Evolutionary conservation across 225 moss, liverwort and hornwort species (phyloP).

Genomic region (Bryoerythrophyllum caledonicum): DNA sequence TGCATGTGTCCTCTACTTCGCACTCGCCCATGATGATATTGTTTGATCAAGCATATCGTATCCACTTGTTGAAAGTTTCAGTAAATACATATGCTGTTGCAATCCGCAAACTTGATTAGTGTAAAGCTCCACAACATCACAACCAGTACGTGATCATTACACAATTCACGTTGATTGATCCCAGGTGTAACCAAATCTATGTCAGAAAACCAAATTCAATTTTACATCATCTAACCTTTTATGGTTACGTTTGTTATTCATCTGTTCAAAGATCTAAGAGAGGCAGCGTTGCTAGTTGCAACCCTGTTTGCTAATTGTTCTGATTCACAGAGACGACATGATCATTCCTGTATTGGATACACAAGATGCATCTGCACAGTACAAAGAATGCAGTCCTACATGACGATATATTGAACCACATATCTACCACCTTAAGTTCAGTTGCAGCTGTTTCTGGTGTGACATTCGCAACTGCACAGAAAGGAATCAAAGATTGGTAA

Average conservation of each 20-base stretch:
- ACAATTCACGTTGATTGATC: background rate
- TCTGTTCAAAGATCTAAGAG: too few relatives aligned
- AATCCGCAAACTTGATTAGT: background rate
- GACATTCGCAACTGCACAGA: too few relatives aligned
- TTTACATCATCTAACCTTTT: too few relatives aligned
- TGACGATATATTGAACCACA: background rate
- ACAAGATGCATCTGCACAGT: background rate
- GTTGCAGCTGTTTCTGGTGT: too few relatives aligned
- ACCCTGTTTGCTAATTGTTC: constrained; percentile 45
- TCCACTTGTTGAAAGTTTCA: background rate
- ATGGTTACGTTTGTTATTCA: too few relatives aligned
- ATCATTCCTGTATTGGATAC: background rate
- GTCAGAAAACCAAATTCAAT: background rate
- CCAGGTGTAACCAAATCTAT: background rate
- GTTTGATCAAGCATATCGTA: background rate
- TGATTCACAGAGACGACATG: constrained; percentile 6
- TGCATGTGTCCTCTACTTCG: background rate
- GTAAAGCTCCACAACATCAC: background rate
- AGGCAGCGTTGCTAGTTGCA: too few relatives aligned
- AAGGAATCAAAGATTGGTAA: too few relatives aligned
- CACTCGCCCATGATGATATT: background rate
- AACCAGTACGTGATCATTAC: background rate
- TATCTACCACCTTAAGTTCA: background rate
- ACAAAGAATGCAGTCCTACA: background rate
- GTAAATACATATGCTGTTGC: too few relatives aligned